A percentile compares a stretch with the other conserved stretches of the same genome.
Conservation (phyloP, 2,329 filamentous ascomycete genomes). For the Pseudogymnoascus pannorum region DNA sequence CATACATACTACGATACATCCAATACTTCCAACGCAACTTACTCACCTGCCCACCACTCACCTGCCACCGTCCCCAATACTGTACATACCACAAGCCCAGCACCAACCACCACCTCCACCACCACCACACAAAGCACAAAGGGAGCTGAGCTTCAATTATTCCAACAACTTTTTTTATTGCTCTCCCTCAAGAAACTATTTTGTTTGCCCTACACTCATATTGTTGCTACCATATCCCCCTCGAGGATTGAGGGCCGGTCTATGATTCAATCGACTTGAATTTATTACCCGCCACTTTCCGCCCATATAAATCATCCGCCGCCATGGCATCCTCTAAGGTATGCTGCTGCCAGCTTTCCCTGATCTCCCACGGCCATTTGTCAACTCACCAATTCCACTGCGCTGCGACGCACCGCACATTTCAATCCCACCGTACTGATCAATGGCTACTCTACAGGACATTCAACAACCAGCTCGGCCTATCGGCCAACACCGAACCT, state of each 20-base stretch:
- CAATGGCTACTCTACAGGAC: slow-evolving; percentile 42
- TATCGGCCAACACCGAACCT: slow-evolving; percentile 55
- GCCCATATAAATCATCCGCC: slow-evolving; percentile 30
- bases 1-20: no score
- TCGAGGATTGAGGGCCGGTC: slow-evolving; percentile 29
- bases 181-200: background rate
- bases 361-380: slow-evolving; percentile 24
- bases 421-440: slow-evolving; percentile 33
- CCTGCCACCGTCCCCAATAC: no score
- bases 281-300: no score
- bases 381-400: slow-evolving; percentile 16
- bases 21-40: no score
- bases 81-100: background rate
- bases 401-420: slow-evolving; percentile 18
- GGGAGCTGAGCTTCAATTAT: no score
- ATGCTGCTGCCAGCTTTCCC: slow-evolving; percentile 29
- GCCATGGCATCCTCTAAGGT: slow-evolving; percentile 58
- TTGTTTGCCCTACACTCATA: slow-evolving; percentile 19
- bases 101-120: background rate
- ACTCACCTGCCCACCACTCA: no score
- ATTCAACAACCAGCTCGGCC: slow-evolving; percentile 60
- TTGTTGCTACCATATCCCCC: slow-evolving; percentile 28
- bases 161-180: no score
- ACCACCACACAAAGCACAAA: no score
- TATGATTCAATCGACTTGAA: no score